Conservation (phyloP, 2,329 filamentous ascomycete genomes). For the Onygena corvina region DNA sequence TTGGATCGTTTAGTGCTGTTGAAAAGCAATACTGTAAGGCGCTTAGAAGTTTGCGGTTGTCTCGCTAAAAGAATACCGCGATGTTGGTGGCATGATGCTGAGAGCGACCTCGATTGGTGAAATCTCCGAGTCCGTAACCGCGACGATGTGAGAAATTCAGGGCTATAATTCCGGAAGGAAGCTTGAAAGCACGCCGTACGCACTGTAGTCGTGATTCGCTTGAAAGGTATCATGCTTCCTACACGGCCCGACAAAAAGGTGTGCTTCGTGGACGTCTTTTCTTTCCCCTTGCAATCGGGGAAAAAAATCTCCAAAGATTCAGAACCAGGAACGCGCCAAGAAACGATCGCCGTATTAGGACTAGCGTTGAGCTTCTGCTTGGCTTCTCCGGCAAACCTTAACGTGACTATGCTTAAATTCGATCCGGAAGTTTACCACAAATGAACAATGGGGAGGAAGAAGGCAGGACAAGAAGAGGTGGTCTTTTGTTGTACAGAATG, state of each 20-base stretch:
- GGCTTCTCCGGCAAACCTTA: neutral
- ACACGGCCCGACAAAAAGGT: neutral
- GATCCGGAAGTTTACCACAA: neutral
- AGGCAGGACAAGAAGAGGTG: neutral
- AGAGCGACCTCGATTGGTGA: conserved; percentile 16
- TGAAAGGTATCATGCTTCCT: conserved; percentile 28
- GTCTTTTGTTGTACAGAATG: neutral
- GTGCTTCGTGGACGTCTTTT: neutral
- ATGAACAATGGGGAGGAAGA: neutral
- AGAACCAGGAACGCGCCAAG: neutral
- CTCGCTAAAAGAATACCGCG: conserved; percentile 8
- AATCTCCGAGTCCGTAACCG: conserved; percentile 12
- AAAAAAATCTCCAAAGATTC: conserved; percentile 4
- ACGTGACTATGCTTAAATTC: conserved; percentile 3
- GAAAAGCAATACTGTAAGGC: neutral
- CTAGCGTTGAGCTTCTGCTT: neutral
- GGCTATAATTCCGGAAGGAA: conserved; percentile 19
- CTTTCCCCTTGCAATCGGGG: neutral
- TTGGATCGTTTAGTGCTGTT: conserved; percentile 8
- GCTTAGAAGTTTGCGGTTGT: neutral
- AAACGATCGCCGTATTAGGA: neutral
- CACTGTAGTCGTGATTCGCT: conserved; percentile 22
- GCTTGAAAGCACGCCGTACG: conserved; percentile 22
- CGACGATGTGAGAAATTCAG: conserved; percentile 11
- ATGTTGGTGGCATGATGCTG: neutral